These are phyloP conservation scores for Starmerella vaccinii DNA, from an alignment of 805 yeast species.

Conservation along the genomic window DNA sequence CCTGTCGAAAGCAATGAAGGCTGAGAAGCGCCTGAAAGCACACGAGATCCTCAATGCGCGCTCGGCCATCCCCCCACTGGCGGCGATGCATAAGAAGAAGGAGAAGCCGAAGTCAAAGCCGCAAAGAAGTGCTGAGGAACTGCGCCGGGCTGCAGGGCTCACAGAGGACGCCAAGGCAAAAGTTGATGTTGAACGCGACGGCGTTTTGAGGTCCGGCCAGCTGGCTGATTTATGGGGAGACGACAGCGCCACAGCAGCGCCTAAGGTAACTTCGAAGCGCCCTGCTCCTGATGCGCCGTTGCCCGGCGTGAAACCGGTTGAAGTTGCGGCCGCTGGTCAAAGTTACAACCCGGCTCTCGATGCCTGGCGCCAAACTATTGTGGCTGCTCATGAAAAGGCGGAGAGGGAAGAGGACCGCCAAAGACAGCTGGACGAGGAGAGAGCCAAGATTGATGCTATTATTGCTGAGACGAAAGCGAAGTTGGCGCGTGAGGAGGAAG, in stretches of 20 bases:
- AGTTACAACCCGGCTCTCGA: conserved; percentile 85
- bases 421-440: conserved; percentile 50
- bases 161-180: conserved; percentile 1
- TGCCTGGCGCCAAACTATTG: conserved; percentile 67
- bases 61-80: conserved; percentile 66
- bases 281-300: conserved; percentile 23
- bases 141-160: conserved; percentile 19
- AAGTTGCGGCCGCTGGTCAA: conserved; percentile 70
- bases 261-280: conserved; percentile 25
- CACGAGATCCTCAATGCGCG: conserved; percentile 63
- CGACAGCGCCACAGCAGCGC: background rate
- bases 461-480: conserved; percentile 19
- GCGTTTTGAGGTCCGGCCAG: conserved; percentile 42
- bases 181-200: conserved; percentile 45
- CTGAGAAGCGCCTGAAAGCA: conserved; percentile 43
- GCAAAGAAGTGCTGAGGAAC: conserved; percentile 11
- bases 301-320: conserved; percentile 28
- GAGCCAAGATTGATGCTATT: conserved; percentile 51
- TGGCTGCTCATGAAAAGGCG: conserved; percentile 56
- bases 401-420: conserved; percentile 57
- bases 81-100: conserved; percentile 32
- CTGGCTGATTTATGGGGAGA: conserved; percentile 65
- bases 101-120: conserved; percentile 28
- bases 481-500: conserved; percentile 49
- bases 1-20: conserved; percentile 33